Evolutionary conservation across 208 protist species (phyloP).

Genomic region (Zelonia costaricensis): DNA sequence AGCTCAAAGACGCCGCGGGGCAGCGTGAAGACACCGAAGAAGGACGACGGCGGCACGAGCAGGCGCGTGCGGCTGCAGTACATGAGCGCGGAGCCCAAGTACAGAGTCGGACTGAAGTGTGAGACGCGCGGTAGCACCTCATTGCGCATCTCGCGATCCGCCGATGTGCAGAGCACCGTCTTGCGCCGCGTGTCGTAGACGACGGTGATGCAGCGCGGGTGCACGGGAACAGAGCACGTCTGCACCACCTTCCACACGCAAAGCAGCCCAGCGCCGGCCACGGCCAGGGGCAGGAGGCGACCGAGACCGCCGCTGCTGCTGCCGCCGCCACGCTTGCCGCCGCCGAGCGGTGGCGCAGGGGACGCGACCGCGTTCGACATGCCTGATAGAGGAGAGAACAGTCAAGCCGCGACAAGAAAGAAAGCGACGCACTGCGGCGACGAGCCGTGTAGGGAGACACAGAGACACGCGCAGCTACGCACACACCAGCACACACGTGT

Average conservation of each 20-base stretch:
- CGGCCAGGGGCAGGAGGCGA: conserved; percentile 50
- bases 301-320: conserved; percentile 3
- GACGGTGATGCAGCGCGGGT: conserved; percentile 70
- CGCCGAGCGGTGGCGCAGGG: neutral
- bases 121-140: conserved; percentile 40
- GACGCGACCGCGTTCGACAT: neutral
- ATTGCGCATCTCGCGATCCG: conserved; percentile 40
- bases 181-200: conserved; percentile 84
- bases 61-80: conserved; percentile 47
- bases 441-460: too few relatives aligned
- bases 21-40: conserved; percentile 78
- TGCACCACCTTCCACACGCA: conserved; percentile 55
- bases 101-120: conserved; percentile 55
- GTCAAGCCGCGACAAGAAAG: too few relatives aligned
- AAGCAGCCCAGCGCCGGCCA: conserved; percentile 28
- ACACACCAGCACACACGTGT: too few relatives aligned
- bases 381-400: too few relatives aligned
- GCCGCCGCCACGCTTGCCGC: neutral
- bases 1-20: conserved; percentile 52
- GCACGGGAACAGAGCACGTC: conserved; percentile 56
- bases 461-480: too few relatives aligned
- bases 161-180: conserved; percentile 63
- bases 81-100: conserved; percentile 49
- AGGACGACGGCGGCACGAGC: conserved; percentile 67
- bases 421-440: too few relatives aligned